Percentiles rank a stretch among this genome's conserved stretches.
phyloP scores from a whole-genome alignment of 169 alveolate species.

The Miamiensis avidus region DNA sequence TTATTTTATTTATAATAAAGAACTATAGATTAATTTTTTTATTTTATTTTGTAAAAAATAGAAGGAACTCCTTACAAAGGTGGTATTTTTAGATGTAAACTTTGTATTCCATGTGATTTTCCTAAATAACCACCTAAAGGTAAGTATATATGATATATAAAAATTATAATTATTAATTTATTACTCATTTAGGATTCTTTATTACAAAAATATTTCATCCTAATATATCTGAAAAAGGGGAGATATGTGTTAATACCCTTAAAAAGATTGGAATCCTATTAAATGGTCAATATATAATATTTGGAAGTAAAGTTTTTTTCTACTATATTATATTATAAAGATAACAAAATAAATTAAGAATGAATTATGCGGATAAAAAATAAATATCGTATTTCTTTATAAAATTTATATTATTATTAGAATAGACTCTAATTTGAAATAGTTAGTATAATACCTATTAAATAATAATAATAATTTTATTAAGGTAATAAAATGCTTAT shows the following conservation, averaged over 20 bases:
- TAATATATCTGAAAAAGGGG: constrained; percentile 80
- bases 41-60: not conserved
- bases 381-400: not conserved
- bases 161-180: not conserved
- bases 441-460: not conserved
- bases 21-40: not conserved
- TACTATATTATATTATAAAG: not conserved
- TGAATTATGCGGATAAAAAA: not conserved
- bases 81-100: constrained; percentile 69
- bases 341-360: not conserved
- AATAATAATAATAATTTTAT: not conserved
- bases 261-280: constrained; percentile 83
- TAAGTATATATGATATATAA: not conserved
- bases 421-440: not conserved
- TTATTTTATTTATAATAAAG: too few relatives aligned
- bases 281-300: constrained; percentile 78
- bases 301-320: constrained; percentile 52
- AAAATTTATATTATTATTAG: too few relatives aligned
- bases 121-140: constrained; percentile 78
- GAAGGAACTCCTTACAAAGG: constrained; percentile 82
- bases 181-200: constrained; percentile 54
- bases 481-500: constrained; percentile 75
- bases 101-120: constrained; percentile 62
- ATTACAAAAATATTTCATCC: constrained; percentile 82
- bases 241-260: constrained; percentile 80